Base-by-base conservation (phyloP, 1,284 basidiomycete genomes). In the Singerocomus rubriflavus region DNA sequence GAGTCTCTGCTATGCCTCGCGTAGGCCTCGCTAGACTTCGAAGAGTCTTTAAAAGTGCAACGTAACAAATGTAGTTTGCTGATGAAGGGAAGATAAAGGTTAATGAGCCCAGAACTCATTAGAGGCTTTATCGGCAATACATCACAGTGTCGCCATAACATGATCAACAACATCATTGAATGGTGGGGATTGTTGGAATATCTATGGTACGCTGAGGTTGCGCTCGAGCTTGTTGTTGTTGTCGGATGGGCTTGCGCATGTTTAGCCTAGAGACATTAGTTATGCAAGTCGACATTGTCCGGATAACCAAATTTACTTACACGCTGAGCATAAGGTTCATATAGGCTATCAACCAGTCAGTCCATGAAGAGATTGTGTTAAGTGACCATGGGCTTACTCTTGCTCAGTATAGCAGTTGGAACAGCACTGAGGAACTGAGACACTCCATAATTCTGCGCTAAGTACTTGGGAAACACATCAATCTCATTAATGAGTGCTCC, bases 271-370 rank as follows among this genome's bases (percentile, higher is more conserved):
- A 31, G 36, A n/a, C 2, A 6, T 27, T 6, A 6, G 39, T 59
- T 8, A 61, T n/a, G 11, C 14, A 26, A 16, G 14, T 32, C 21
- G 13, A 37, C 27, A 4, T 13, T 13, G 0, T 5, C 34, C 13
- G 21, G 14, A 38, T 32, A 21, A 21, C 4, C 17, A 9, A 16
- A 46, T 33, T 29, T 7, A 25, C 60, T 46, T 47, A 61, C 60
- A 61, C 57, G 12, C 55, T 44, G 5, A 64, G 41, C 58, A 63
- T 65, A 14, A 55, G 65, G 39, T 66, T 63, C 39, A 48, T 11
- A n/a, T 59, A 66, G 30, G 53, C 64, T 65, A 46, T 32, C n/a
- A 13, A 17, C n/a, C 25, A 14, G 10, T 49, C 5, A 44, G 25
- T 37, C 14, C 26, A 9, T 11, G 16, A 39, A 16, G 6, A 14